Evolutionary conservation across 495 filamentous ascomycete species (phyloP).

Genomic region (Penicillium bovifimosum): DNA sequence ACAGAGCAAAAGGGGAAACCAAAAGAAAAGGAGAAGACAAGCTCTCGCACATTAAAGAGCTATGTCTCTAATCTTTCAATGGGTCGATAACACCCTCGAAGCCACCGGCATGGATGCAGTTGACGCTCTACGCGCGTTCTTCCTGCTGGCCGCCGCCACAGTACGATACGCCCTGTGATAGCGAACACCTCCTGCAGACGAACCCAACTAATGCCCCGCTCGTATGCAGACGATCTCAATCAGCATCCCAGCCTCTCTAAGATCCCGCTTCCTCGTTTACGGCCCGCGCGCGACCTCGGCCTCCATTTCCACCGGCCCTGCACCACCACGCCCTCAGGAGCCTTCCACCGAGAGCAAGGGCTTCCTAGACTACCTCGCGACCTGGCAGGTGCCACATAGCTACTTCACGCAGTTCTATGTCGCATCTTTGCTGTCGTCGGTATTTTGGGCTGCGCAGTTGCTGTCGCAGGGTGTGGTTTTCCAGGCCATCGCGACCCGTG

Average conservation of each 20-base stretch:
- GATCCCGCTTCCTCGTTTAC: slow-evolving; percentile 52
- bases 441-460: slow-evolving; percentile 76
- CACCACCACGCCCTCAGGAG: background rate
- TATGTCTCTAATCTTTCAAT: slow-evolving; percentile 21
- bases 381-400: slow-evolving; percentile 66
- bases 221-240: slow-evolving; percentile 47
- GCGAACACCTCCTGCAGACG: background rate
- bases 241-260: slow-evolving; percentile 45
- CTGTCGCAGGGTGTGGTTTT: slow-evolving; percentile 47
- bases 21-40: background rate
- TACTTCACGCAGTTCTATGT: slow-evolving; percentile 90
- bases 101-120: slow-evolving; percentile 37
- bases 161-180: slow-evolving; percentile 31
- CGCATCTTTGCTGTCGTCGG: slow-evolving; percentile 59
- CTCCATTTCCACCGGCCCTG: slow-evolving; percentile 9
- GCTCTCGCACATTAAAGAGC: background rate
- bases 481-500: slow-evolving; percentile 32
- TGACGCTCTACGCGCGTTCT: slow-evolving; percentile 38
- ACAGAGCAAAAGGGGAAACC: background rate
- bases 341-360: background rate
- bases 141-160: slow-evolving; percentile 43
- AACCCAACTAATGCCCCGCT: slow-evolving; percentile 18
- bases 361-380: slow-evolving; percentile 48
- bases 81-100: slow-evolving; percentile 25
- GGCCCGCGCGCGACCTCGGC: slow-evolving; percentile 47